These are phyloP conservation scores for Penicillium samsonianum DNA, from an alignment of 495 filamentous ascomycete species.

Conservation along the genomic window DNA sequence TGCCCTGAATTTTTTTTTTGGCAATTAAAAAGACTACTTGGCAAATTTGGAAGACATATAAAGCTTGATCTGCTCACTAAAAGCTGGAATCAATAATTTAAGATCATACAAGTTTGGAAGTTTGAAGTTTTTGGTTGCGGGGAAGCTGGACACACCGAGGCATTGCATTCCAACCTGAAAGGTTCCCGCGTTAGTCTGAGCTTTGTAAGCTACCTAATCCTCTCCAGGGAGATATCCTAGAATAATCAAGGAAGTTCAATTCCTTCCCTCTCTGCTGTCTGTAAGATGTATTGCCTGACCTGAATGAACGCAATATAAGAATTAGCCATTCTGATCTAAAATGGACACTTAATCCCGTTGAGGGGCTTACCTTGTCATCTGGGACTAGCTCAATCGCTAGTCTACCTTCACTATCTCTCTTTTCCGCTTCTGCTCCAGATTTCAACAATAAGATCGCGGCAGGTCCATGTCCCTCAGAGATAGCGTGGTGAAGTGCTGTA, in stretches of 20 bases:
- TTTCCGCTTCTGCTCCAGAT: slow-evolving; percentile 80
- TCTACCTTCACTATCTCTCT: slow-evolving; percentile 69
- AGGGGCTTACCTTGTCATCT: slow-evolving; percentile 63
- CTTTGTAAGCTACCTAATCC: neutral
- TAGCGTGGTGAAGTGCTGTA: slow-evolving; percentile 89
- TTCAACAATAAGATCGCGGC: slow-evolving; percentile 79
- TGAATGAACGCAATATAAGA: slow-evolving; percentile 27
- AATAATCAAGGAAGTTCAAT: slow-evolving; percentile 58
- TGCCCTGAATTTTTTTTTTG: neutral
- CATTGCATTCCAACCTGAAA: neutral
- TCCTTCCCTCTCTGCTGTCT: slow-evolving; percentile 81
- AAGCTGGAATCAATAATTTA: neutral
- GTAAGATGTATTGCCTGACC: slow-evolving; percentile 76
- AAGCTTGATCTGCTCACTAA: neutral
- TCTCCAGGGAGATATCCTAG: neutral
- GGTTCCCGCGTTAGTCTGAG: slow-evolving; percentile 1
- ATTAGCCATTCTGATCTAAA: slow-evolving; percentile 1
- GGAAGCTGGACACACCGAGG: slow-evolving; percentile 9
- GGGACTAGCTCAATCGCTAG: slow-evolving; percentile 82
- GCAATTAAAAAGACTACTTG: neutral
- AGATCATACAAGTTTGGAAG: neutral
- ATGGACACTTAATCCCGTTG: neutral
- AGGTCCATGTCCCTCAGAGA: slow-evolving; percentile 92
- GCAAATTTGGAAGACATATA: neutral
- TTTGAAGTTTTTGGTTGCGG: slow-evolving; percentile 1